Evolutionary conservation across 495 filamentous ascomycete species (phyloP).

Genomic region (Lasiosphaeriaceae sp.): DNA sequence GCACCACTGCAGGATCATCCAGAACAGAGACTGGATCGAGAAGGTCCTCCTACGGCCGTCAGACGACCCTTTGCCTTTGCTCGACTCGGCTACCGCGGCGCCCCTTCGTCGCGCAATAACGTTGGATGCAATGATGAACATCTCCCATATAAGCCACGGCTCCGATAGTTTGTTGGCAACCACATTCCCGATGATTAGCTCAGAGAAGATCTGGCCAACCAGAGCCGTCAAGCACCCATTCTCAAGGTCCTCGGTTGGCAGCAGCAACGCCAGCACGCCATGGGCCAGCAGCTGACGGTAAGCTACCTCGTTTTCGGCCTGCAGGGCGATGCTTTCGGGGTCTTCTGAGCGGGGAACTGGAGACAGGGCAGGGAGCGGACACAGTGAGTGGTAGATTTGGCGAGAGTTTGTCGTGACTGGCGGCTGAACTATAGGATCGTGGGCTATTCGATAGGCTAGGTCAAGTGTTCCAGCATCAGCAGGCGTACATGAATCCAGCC

Average conservation of each 20-base stretch:
- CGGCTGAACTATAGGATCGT: constrained; percentile 48
- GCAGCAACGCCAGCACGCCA: constrained; percentile 70
- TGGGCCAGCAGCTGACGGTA: constrained; percentile 81
- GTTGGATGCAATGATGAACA: constrained; percentile 55
- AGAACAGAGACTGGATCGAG: constrained; percentile 52
- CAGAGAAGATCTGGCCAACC: constrained; percentile 78
- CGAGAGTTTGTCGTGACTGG: constrained; percentile 56
- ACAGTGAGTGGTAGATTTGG: constrained; percentile 77
- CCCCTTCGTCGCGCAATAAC: constrained; percentile 14
- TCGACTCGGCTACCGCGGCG: constrained; percentile 4
- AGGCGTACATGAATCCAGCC: constrained; percentile 1
- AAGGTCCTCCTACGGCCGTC: constrained; percentile 11
- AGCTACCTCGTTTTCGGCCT: constrained; percentile 69
- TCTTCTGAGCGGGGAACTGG: constrained; percentile 61
- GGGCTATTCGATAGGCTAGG: constrained; percentile 53
- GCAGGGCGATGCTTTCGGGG: constrained; percentile 49
- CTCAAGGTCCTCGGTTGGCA: constrained; percentile 89
- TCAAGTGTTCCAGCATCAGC: not conserved
- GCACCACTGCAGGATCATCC: constrained; percentile 64
- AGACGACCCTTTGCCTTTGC: constrained; percentile 4
- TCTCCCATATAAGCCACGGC: constrained; percentile 81
- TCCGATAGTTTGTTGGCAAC: constrained; percentile 75
- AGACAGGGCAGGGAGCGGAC: constrained; percentile 73
- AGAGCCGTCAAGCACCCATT: constrained; percentile 78
- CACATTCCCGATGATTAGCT: constrained; percentile 75